Conservation (phyloP, 257 asterid species). For the Mentha longifolia region DNA sequence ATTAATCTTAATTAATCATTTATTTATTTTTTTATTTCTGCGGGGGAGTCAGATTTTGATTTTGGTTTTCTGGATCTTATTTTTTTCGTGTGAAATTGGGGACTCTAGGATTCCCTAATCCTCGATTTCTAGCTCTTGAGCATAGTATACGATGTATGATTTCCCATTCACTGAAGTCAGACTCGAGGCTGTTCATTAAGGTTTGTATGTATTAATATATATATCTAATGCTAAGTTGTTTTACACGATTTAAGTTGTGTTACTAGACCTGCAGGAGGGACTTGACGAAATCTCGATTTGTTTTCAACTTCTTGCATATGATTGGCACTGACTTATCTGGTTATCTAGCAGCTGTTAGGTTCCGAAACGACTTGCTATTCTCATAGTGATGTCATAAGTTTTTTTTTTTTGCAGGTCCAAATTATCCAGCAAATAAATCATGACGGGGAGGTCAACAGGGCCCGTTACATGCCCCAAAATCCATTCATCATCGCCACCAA, state of each 20-base stretch:
- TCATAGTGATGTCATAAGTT: constrained; percentile 12
- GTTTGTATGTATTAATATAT: neutral
- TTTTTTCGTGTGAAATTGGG: neutral
- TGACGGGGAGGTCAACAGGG: constrained; percentile 96
- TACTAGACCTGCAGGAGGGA: neutral
- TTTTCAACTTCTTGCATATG: neutral
- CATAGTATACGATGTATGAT: neutral
- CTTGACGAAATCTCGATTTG: neutral
- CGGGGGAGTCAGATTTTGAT: neutral
- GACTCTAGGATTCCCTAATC: neutral
- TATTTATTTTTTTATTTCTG: neutral
- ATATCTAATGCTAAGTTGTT: neutral
- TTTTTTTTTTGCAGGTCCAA: constrained; percentile 71
- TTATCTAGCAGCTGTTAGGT: neutral
- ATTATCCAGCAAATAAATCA: constrained; percentile 95
- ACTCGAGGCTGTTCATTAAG: neutral
- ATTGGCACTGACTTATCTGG: neutral
- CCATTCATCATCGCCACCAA: constrained; percentile 86
- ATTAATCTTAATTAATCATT: neutral
- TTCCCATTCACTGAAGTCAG: neutral
- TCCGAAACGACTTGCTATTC: neutral
- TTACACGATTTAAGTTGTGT: neutral
- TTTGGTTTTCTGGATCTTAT: neutral
- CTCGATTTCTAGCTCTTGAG: neutral
- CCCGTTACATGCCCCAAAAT: constrained; percentile 96